Evolutionary conservation across 306 rosid species (phyloP).

Genomic region (Vigna reflexopilosa): DNA sequence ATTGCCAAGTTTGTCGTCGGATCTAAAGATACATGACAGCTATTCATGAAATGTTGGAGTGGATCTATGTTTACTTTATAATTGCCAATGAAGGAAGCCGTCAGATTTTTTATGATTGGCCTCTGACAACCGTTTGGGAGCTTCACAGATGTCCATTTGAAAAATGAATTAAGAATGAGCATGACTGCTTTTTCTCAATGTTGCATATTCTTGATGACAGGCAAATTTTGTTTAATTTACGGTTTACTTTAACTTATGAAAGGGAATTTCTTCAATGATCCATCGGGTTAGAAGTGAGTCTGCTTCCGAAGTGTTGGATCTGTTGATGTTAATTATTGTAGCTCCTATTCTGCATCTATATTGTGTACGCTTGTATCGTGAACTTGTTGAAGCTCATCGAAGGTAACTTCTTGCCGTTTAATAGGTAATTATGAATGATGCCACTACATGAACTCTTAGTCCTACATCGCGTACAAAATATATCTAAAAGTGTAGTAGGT

Average conservation of each 20-base stretch:
- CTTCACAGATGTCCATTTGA: not conserved
- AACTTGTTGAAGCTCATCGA: not conserved
- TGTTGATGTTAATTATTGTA: not conserved
- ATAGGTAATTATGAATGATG: not conserved
- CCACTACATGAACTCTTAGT: not conserved
- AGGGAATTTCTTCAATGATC: not conserved
- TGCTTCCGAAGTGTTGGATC: not conserved
- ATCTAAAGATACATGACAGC: conserved; percentile 54
- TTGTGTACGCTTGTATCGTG: conserved; percentile 3
- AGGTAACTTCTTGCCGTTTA: not conserved
- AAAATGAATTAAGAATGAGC: conserved; percentile 15
- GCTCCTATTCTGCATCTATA: not conserved
- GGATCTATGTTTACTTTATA: conserved; percentile 28
- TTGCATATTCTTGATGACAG: not conserved
- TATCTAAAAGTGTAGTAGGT: too few species aligned
- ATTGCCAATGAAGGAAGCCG: conserved; percentile 38
- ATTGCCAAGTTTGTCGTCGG: conserved; percentile 87
- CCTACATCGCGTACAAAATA: not conserved
- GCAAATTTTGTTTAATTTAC: conserved; percentile 21
- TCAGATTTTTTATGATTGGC: conserved; percentile 38
- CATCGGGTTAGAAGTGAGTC: not conserved
- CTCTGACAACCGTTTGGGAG: conserved; percentile 27
- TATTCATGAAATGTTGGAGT: conserved; percentile 25
- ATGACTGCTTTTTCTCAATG: not conserved
- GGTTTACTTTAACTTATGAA: conserved; percentile 7